Evolutionary conservation across 805 yeast genomes (phyloP), one percentile per base, ranked within the genome.

Genomic region (Nadsonia fulvescens): DNA sequence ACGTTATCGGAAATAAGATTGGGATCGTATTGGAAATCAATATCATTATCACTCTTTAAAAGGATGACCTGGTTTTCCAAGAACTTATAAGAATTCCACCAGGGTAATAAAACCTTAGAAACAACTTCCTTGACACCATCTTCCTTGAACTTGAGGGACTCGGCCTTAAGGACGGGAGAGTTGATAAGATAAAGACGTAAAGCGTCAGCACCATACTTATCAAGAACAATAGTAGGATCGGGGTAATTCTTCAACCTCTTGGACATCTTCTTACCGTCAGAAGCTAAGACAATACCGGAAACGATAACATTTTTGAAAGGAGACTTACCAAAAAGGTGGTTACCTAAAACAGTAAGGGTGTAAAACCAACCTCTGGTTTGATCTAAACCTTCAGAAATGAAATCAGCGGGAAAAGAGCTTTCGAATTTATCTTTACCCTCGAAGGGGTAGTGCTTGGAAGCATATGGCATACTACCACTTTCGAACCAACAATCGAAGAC

Each of bases 281-380:
- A 72, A 23, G 99, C 99, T 40, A 89, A 65, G 23, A 89, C 93
- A 47, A 89, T 78, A 63, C 99, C 99, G 22, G 82, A 63, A 27
- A 89, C 98, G 51, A 89, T 79, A 37, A 83, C 93, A 52, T 89
- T 89, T 54, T 86, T 61, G 63, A 76, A 89, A 25, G 99, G 96
- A 36, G 92, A 91, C 32, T 72, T 66, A 44, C 76, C 73, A 59
- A 89, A 89, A 43, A 89, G 59, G 43, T 86, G 95, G 31, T 93
- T 79, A 52, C 96, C 98, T 44, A 89, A 64, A 13, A 89, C 94
- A 23, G 92, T 74, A 51, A 89, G 64, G 28, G 98, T 89, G 56
- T 89, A 89, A 59, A 89, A 89, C 99, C 99, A 89, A 50, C 99
- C 99, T 69, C 99, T 79, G 32, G 99, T 89, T 62, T 89, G 99